These are phyloP conservation scores for Petunia hybrid DNA, from an alignment of 305 asterid species.

Conservation along the genomic window DNA sequence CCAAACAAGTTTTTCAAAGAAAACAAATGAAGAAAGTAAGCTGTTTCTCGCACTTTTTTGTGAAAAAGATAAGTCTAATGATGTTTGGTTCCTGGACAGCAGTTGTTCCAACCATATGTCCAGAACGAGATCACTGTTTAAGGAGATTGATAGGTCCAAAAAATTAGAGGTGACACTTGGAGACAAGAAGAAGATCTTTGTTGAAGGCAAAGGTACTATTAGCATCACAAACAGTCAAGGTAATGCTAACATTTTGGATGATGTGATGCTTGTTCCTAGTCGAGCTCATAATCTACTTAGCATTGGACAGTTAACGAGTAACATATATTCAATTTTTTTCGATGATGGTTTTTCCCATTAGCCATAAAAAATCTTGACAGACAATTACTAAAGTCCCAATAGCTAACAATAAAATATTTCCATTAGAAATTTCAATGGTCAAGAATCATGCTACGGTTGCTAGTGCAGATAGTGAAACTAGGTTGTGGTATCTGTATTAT, in stretches of 20 bases:
- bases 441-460: neutral
- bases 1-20: too few relatives aligned
- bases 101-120: constrained; percentile 33
- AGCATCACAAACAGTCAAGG: neutral
- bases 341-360: neutral
- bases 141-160: too few relatives aligned
- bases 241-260: neutral
- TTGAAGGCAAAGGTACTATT: constrained; percentile 25
- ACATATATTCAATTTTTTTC: neutral
- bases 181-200: constrained; percentile 12
- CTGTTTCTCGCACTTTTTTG: neutral
- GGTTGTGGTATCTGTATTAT: constrained; percentile 9
- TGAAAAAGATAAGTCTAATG: constrained; percentile 17
- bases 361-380: neutral
- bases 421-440: too few relatives aligned
- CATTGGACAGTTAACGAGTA: constrained; percentile 13
- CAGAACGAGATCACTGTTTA: neutral
- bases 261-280: neutral
- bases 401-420: neutral
- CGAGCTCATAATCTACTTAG: constrained; percentile 17
- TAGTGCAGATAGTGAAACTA: neutral
- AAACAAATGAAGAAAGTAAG: too few relatives aligned
- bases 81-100: too few relatives aligned
- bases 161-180: too few relatives aligned
- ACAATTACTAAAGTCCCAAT: neutral